These are phyloP conservation scores for peach (Prunus persica) DNA, from an alignment of 306 rosid species.

Conservation along the genomic window Prunus_persica_NCBIv2 NC_034011.1:15585001-15585500, in stretches of 20 bases:
- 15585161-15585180: background rate
- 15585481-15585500: background rate
- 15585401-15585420: slow-evolving; percentile 95
- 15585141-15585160: background rate
- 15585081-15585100: background rate
- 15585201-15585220: background rate
- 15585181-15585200: background rate
- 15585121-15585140: background rate
- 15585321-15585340: slow-evolving; percentile 7
- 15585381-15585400: slow-evolving; percentile 76
- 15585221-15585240: background rate
- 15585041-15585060: background rate
- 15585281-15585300: no score
- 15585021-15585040: background rate
- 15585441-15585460: slow-evolving; percentile 6
- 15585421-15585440: slow-evolving; percentile 70
- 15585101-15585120: background rate
- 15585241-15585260: background rate
- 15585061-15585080: background rate
- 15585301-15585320: background rate
- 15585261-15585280: background rate
- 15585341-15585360: slow-evolving; percentile 60
- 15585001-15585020: background rate
- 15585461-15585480: background rate
- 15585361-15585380: slow-evolving; percentile 97